A percentile compares a stretch with the other conserved stretches of the same genome.
These are phyloP conservation scores for Coniosporium apollinis DNA, from an alignment of 495 filamentous ascomycete species.

Conservation along the genomic window DNA sequence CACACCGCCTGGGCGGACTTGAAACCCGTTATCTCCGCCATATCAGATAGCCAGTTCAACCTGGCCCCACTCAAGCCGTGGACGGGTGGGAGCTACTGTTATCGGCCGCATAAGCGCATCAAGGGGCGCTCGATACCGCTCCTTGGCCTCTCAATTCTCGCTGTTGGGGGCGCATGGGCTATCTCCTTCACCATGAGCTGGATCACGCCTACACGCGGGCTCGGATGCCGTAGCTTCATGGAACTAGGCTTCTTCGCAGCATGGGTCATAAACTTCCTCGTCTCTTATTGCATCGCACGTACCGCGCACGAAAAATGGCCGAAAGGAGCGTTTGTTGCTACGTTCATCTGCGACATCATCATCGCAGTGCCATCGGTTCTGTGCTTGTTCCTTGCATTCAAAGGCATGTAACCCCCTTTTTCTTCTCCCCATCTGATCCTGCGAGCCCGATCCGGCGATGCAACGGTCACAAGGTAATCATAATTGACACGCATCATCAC, in stretches of 20 bases:
- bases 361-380: too few relatives aligned
- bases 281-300: too few relatives aligned
- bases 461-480: too few relatives aligned
- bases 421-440: too few relatives aligned
- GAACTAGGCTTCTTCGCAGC: slow-evolving; percentile 4
- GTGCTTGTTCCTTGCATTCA: too few relatives aligned
- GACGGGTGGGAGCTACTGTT: slow-evolving; percentile 5
- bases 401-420: too few relatives aligned
- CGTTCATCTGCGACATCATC: too few relatives aligned
- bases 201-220: slow-evolving; percentile 6
- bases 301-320: too few relatives aligned
- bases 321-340: too few relatives aligned
- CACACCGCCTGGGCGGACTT: slow-evolving; percentile 1
- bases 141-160: slow-evolving; percentile 1
- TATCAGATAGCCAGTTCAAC: background rate
- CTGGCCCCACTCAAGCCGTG: slow-evolving; percentile 2
- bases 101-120: background rate
- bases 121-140: background rate
- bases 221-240: slow-evolving; percentile 6
- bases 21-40: background rate
- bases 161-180: slow-evolving; percentile 5
- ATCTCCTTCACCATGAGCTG: slow-evolving; percentile 6
- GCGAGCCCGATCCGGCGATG: too few relatives aligned
- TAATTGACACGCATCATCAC: too few relatives aligned
- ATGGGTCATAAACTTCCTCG: slow-evolving; percentile 3